These are phyloP conservation scores for Sugiyamaella lignohabitans DNA, from an alignment of 805 yeast species.

Conservation along the genomic window DNA sequence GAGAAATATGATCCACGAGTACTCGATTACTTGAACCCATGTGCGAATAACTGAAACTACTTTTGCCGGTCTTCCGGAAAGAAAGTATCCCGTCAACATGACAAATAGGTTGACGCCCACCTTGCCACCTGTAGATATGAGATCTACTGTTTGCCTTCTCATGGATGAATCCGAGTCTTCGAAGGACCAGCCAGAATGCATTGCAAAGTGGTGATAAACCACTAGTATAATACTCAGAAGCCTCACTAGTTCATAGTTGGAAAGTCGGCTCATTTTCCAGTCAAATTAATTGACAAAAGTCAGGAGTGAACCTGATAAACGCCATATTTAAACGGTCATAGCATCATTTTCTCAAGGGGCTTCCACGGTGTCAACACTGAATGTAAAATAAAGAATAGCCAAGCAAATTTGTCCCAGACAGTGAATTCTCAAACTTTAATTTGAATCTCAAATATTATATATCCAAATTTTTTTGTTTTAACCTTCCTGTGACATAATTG, in stretches of 20 bases:
- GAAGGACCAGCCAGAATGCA: not conserved
- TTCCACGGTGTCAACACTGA: too few relatives aligned
- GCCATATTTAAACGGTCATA: too few relatives aligned
- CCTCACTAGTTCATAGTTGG: slow-evolving; percentile 8
- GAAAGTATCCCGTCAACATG: slow-evolving; percentile 8
- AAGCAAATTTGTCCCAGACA: too few relatives aligned
- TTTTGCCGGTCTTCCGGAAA: not conserved
- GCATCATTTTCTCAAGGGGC: too few relatives aligned
- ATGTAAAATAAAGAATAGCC: too few relatives aligned
- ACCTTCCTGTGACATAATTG: too few relatives aligned
- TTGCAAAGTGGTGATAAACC: slow-evolving; percentile 4
- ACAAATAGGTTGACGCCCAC: slow-evolving; percentile 6
- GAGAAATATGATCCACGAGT: slow-evolving; percentile 4
- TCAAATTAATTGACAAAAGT: too few relatives aligned
- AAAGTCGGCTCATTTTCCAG: slow-evolving; percentile 3
- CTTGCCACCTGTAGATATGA: slow-evolving; percentile 1
- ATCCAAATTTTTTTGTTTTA: too few relatives aligned
- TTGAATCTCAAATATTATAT: too few relatives aligned
- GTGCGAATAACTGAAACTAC: slow-evolving; percentile 1
- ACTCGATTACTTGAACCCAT: slow-evolving; percentile 3
- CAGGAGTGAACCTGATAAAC: too few relatives aligned
- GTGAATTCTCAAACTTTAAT: too few relatives aligned
- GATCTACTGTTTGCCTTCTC: slow-evolving; percentile 1
- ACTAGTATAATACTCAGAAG: slow-evolving; percentile 2
- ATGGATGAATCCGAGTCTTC: not conserved